These are phyloP conservation scores for Pseudogymnoascus pannorum DNA, from an alignment of 2,329 filamentous ascomycete species.

Conservation along the genomic window DNA sequence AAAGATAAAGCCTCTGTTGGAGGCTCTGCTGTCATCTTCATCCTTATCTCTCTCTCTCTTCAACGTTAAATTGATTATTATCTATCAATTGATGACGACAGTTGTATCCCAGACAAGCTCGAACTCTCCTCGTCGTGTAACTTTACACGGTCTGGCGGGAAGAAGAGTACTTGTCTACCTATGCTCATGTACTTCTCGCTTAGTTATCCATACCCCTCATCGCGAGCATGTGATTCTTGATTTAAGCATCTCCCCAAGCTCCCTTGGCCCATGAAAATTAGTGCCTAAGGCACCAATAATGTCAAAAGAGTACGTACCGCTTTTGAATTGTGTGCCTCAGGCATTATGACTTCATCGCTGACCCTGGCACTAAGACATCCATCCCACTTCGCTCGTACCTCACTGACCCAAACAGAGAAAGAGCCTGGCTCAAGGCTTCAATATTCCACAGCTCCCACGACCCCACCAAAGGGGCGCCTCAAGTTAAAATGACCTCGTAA, in stretches of 20 bases:
- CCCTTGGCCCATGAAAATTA: neutral
- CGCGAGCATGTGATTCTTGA: neutral
- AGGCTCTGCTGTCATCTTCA: neutral
- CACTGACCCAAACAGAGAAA: neutral
- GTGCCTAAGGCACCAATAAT: neutral
- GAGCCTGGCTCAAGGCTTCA: neutral
- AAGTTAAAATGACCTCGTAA: neutral
- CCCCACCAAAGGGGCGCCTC: neutral
- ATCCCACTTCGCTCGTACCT: slow-evolving; percentile 2
- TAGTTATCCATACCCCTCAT: neutral
- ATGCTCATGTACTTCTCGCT: slow-evolving; percentile 1
- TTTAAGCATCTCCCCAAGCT: neutral
- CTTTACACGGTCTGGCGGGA: neutral
- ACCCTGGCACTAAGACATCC: neutral
- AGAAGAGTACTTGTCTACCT: neutral
- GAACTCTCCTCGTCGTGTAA: neutral
- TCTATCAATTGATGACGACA: neutral
- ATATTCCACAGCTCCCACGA: neutral
- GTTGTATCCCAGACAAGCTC: neutral
- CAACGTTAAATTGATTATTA: neutral
- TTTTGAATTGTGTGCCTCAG: too few species aligned
- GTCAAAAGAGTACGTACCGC: neutral
- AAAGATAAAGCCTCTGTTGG: neutral
- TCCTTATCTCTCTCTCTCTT: neutral
- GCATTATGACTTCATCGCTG: slow-evolving; percentile 5